phyloP scores from a whole-genome alignment of 1,139 yeast species.

The Zygoascus hellenicus region DNA sequence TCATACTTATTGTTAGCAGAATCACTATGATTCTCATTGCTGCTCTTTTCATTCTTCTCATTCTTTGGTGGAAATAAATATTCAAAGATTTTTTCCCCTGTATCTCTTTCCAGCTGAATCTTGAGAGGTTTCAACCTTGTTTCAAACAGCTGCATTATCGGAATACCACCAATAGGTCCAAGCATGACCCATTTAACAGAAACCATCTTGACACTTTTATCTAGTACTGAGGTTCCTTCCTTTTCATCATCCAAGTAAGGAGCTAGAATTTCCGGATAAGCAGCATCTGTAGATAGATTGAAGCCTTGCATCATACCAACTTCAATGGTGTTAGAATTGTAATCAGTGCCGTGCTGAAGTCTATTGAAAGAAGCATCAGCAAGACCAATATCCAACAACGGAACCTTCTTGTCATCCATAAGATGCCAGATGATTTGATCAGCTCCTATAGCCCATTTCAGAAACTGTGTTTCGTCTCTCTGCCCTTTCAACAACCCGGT shows the following conservation, averaged over 20 bases:
- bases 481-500: constrained; percentile 41
- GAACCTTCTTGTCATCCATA: constrained; percentile 52
- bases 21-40: constrained; percentile 10
- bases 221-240: constrained; percentile 18
- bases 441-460: constrained; percentile 61
- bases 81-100: constrained; percentile 55
- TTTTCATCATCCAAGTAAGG: constrained; percentile 38
- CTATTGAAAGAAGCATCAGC: constrained; percentile 59
- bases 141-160: constrained; percentile 50
- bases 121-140: constrained; percentile 58
- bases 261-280: constrained; percentile 66
- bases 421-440: constrained; percentile 72
- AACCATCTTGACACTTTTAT: constrained; percentile 39
- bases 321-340: constrained; percentile 53
- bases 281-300: constrained; percentile 54
- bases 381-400: constrained; percentile 68
- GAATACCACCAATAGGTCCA: constrained; percentile 82
- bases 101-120: constrained; percentile 63
- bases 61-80: constrained; percentile 56
- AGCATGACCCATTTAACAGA: constrained; percentile 64
- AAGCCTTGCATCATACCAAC: constrained; percentile 66
- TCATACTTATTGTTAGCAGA: neutral
- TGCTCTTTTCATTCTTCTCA: constrained; percentile 10
- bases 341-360: constrained; percentile 55
- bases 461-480: constrained; percentile 34